These are phyloP conservation scores for Sungouiozyma intestinalis DNA, from an alignment of 805 yeast genomes.

Conservation along the genomic window DNA sequence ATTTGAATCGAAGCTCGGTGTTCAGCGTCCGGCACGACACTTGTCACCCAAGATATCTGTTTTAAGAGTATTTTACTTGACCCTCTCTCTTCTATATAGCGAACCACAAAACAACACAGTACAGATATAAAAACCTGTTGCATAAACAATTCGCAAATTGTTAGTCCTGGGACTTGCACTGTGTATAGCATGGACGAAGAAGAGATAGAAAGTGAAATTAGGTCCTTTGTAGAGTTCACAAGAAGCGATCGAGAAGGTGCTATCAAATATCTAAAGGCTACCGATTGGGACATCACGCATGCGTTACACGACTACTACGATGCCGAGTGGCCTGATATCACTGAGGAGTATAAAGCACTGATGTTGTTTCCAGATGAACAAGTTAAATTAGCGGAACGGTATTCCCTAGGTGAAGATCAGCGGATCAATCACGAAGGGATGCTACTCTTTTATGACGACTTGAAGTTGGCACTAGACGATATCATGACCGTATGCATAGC, in stretches of 20 bases:
- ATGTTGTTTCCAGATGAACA: conserved; percentile 13
- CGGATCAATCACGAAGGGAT: conserved; percentile 74
- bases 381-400: conserved; percentile 11
- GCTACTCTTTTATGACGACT: conserved; percentile 50
- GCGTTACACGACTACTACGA: conserved; percentile 28
- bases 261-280: conserved; percentile 14
- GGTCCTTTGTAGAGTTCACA: conserved; percentile 16
- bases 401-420: conserved; percentile 13
- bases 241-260: conserved; percentile 14
- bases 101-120: no score
- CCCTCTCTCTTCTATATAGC: not conserved
- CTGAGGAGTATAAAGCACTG: not conserved
- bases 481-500: conserved; percentile 60
- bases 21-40: no score
- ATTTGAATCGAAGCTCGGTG: no score
- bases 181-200: conserved; percentile 5
- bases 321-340: conserved; percentile 14
- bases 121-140: no score
- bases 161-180: no score
- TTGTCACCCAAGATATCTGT: no score
- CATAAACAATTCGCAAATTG: no score
- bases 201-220: conserved; percentile 5
- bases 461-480: conserved; percentile 68
- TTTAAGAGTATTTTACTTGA: not conserved
- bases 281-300: conserved; percentile 22